Conservation (phyloP, 2,329 filamentous ascomycete genomes). For the Neurospora crassa region DNA sequence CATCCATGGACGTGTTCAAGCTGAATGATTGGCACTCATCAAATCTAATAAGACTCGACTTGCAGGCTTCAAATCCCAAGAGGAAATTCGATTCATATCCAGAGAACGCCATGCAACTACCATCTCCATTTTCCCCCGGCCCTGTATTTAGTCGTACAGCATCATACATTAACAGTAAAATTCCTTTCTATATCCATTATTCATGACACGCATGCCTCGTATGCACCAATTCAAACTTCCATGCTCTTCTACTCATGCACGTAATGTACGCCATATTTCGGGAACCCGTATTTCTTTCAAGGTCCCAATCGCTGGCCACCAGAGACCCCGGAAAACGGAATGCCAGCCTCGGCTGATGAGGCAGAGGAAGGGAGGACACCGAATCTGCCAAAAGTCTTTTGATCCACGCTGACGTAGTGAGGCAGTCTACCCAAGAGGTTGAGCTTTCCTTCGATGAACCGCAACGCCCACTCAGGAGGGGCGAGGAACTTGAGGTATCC, state of each 20-base stretch:
- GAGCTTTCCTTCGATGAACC: slow-evolving; percentile 82
- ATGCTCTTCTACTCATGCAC: not conserved
- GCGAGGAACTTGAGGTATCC: slow-evolving; percentile 85
- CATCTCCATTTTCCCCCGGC: not conserved
- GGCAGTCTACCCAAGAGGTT: slow-evolving; percentile 77
- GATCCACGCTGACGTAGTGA: slow-evolving; percentile 88
- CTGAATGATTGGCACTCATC: not conserved
- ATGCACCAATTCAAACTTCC: not conserved
- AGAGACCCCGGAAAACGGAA: slow-evolving; percentile 30
- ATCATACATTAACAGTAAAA: not conserved
- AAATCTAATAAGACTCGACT: not conserved
- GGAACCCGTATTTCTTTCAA: slow-evolving; percentile 11
- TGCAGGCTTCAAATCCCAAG: not conserved
- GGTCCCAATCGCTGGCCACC: not conserved
- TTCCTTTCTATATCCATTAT: not conserved
- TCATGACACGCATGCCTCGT: not conserved
- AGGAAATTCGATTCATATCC: not conserved
- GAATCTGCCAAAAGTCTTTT: slow-evolving; percentile 90
- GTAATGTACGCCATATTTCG: slow-evolving; percentile 29
- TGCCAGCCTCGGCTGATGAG: slow-evolving; percentile 29
- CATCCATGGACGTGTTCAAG: not conserved
- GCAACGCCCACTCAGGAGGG: slow-evolving; percentile 77
- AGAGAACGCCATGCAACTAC: not conserved
- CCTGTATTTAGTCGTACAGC: not conserved
- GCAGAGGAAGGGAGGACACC: slow-evolving; percentile 64